These are phyloP conservation scores for Lentinula boryana DNA, from an alignment of 768 basidiomycete genomes.

Conservation along the genomic window DNA sequence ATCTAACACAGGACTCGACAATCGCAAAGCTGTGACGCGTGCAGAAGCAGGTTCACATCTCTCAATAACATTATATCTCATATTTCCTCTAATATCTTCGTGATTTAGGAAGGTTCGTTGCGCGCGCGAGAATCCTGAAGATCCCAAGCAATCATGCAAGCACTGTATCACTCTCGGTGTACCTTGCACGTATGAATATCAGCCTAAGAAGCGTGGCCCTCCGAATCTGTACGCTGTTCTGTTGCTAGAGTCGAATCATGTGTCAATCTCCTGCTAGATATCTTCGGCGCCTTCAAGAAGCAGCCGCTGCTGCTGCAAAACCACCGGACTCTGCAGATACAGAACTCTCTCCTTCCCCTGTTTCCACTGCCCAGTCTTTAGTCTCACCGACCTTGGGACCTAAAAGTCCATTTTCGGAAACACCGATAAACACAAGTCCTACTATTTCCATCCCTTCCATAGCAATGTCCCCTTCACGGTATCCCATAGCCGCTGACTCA, in stretches of 20 bases:
- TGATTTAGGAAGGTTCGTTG: constrained; percentile 67
- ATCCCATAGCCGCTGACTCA: constrained; percentile 65
- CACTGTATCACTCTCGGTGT: constrained; percentile 81
- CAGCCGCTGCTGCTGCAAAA: constrained; percentile 51
- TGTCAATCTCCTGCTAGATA: constrained; percentile 39
- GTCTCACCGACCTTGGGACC: constrained; percentile 40
- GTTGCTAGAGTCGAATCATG: constrained; percentile 2
- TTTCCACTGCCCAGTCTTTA: constrained; percentile 34
- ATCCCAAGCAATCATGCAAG: constrained; percentile 76
- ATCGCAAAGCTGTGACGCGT: constrained; percentile 89
- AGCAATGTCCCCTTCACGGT: constrained; percentile 59
- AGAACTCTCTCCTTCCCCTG: constrained; percentile 38
- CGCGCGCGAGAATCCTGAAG: constrained; percentile 72
- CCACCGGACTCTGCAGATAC: constrained; percentile 29
- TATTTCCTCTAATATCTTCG: neutral
- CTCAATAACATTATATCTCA: neutral
- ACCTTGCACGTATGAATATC: constrained; percentile 86
- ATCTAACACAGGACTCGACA: constrained; percentile 54
- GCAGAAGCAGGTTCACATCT: constrained; percentile 26
- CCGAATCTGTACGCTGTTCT: constrained; percentile 70
- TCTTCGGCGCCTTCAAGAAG: constrained; percentile 74
- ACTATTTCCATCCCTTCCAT: constrained; percentile 30
- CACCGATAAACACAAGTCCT: constrained; percentile 20
- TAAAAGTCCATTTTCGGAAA: constrained; percentile 51
- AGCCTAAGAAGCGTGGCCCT: constrained; percentile 90